These are phyloP conservation scores for Epichloe brachyelytri DNA, from an alignment of 2,329 filamentous ascomycete genomes.

Conservation along the genomic window DNA sequence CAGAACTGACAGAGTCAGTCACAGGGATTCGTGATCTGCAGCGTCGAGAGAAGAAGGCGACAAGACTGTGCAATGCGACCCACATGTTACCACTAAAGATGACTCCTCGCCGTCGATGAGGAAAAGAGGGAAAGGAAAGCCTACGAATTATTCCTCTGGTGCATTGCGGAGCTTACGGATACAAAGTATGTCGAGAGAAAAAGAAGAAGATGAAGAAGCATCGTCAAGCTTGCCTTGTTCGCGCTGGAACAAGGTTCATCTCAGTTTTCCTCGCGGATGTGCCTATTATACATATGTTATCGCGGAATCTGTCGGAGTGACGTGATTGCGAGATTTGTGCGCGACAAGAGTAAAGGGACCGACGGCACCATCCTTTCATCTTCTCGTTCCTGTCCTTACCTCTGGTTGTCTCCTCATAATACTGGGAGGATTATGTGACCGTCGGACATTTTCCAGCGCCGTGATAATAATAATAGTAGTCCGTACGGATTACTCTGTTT, in stretches of 20 bases:
- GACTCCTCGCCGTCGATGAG: background rate
- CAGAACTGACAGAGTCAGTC: background rate
- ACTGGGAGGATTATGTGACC: background rate
- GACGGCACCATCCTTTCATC: background rate
- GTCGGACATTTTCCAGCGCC: background rate
- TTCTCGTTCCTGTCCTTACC: too few relatives aligned
- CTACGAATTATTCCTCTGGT: too few relatives aligned
- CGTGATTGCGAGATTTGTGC: background rate
- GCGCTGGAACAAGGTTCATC: background rate
- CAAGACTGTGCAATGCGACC: background rate
- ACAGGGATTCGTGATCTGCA: conserved; percentile 1
- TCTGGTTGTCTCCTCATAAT: background rate
- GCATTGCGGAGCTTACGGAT: too few relatives aligned
- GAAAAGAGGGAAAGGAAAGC: background rate
- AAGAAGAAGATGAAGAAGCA: background rate
- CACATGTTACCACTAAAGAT: background rate
- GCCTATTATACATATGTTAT: background rate
- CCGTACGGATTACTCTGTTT: background rate
- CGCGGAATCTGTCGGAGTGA: background rate
- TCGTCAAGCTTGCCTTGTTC: background rate
- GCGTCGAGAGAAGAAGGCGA: background rate
- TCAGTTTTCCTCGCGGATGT: background rate
- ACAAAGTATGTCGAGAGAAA: background rate
- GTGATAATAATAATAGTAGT: background rate
- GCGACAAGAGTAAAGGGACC: background rate